phyloP scores from a whole-genome alignment of 208 protist genomes.

The Entamoeba moshkovskii region DNA sequence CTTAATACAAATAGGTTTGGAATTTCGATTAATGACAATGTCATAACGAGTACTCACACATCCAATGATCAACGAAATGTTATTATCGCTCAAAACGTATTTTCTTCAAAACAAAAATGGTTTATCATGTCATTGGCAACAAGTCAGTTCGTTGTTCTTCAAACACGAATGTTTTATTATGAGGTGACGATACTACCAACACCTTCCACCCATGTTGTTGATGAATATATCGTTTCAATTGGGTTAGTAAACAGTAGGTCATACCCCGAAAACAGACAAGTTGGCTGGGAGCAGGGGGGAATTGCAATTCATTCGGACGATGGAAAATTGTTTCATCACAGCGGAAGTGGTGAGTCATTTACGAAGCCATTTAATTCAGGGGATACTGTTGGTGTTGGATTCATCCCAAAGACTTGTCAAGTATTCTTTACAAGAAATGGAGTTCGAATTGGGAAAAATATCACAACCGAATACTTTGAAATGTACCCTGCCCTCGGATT shows the following conservation, averaged over 20 bases:
- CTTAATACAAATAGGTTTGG: background rate
- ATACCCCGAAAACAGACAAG: background rate
- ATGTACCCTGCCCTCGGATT: background rate
- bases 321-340: background rate
- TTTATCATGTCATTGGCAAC: background rate
- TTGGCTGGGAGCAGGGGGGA: background rate
- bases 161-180: background rate
- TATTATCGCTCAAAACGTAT: background rate
- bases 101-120: background rate
- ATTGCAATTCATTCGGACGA: background rate
- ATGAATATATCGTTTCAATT: background rate
- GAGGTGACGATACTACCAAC: background rate
- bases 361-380: background rate
- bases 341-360: background rate
- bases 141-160: background rate
- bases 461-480: background rate
- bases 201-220: background rate
- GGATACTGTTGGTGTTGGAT: background rate
- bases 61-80: background rate
- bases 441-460: background rate
- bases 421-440: background rate
- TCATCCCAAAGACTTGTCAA: background rate
- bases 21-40: background rate
- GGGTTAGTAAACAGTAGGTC: background rate
- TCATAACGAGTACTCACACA: background rate